Percentiles rank a stretch among this genome's conserved stretches.
Conservation (phyloP, 495 filamentous ascomycete species). For the Bombardia bombarda region DNA sequence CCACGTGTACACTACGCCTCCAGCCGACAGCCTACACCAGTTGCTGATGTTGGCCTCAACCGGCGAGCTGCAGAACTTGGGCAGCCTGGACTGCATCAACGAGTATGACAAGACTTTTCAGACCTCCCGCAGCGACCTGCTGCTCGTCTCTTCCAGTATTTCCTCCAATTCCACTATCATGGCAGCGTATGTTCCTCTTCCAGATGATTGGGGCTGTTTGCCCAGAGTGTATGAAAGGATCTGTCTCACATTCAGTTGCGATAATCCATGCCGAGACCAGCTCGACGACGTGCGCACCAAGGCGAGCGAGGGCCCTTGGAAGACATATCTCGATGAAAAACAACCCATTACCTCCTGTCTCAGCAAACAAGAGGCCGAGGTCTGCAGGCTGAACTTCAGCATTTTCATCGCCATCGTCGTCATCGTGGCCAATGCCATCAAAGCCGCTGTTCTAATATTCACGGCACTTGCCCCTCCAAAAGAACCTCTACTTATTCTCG, state of each 20-base stretch:
- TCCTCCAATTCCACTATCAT: no score
- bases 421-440: conserved; percentile 27
- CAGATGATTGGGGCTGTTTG: neutral
- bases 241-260: neutral
- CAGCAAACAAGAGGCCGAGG: conserved; percentile 18
- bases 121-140: conserved; percentile 12
- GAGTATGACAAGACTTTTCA: conserved; percentile 23
- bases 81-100: conserved; percentile 24
- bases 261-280: neutral
- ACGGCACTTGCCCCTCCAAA: conserved; percentile 10
- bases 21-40: neutral
- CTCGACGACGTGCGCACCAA: neutral
- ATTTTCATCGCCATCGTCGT: conserved; percentile 29
- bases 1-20: neutral
- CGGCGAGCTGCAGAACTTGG: conserved; percentile 13
- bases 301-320: no score
- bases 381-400: conserved; percentile 39
- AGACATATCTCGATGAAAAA: no score
- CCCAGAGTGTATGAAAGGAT: neutral
- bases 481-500: conserved; percentile 38
- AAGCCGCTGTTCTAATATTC: conserved; percentile 22
- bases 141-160: conserved; percentile 9
- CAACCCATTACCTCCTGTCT: conserved; percentile 31
- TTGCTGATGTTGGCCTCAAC: neutral
- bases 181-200: no score